Percentiles rank a stretch among this genome's conserved stretches.
phyloP scores from a whole-genome alignment of 495 filamentous ascomycete genomes.

The Jackrogersella multiformis region DNA sequence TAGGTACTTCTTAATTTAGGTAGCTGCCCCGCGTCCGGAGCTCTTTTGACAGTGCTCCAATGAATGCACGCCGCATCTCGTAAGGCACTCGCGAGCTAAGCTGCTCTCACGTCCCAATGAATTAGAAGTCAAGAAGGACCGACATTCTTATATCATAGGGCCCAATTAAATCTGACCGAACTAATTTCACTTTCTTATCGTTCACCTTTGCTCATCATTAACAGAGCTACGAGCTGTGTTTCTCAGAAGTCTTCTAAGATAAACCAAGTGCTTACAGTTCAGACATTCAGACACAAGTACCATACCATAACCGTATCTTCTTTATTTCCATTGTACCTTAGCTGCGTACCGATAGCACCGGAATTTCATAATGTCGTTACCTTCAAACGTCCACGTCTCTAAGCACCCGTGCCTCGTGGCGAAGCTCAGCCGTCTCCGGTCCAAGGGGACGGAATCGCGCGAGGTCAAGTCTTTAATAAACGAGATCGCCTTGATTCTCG shows the following conservation, averaged over 20 bases:
- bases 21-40: slow-evolving; percentile 30
- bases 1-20: neutral
- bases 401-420: slow-evolving; percentile 84
- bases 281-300: slow-evolving; percentile 5
- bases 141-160: no score
- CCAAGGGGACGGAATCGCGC: slow-evolving; percentile 68
- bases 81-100: slow-evolving; percentile 22
- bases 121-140: neutral
- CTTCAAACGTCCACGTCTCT: slow-evolving; percentile 82
- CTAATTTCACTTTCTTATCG: no score
- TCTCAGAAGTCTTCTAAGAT: no score
- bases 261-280: neutral
- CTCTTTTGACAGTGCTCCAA: slow-evolving; percentile 20
- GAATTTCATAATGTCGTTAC: slow-evolving; percentile 53
- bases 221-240: no score
- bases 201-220: no score
- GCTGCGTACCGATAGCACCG: slow-evolving; percentile 8
- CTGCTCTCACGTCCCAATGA: no score
- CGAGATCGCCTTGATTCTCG: slow-evolving; percentile 85
- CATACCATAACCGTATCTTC: neutral
- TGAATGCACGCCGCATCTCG: slow-evolving; percentile 15
- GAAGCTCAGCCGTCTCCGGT: slow-evolving; percentile 91
- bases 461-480: slow-evolving; percentile 85
- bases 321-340: neutral
- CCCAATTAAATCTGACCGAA: no score